These are phyloP conservation scores for Oropetium thomaeum DNA, from an alignment of 176 grass and related monocot genomes.

Conservation along the genomic window DNA sequence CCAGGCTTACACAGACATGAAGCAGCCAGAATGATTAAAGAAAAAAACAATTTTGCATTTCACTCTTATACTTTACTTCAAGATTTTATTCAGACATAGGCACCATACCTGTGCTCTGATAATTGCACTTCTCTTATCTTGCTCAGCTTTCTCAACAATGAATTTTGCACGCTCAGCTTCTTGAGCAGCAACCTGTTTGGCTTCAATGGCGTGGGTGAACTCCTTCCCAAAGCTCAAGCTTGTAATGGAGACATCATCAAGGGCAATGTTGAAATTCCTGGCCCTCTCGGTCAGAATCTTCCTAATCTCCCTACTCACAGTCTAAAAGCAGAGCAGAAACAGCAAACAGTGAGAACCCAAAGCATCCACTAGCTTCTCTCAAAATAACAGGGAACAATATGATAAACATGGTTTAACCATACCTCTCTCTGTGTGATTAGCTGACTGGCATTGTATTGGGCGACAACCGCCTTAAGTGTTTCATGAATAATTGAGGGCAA, in stretches of 20 bases:
- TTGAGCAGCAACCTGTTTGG: constrained; percentile 90
- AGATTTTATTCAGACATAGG: neutral
- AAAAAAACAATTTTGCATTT: neutral
- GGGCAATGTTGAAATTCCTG: constrained; percentile 65
- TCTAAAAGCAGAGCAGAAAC: constrained; percentile 27
- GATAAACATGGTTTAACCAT: neutral
- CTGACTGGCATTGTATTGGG: constrained; percentile 82
- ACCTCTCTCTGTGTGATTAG: constrained; percentile 96
- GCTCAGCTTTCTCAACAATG: constrained; percentile 91
- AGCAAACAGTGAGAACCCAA: neutral
- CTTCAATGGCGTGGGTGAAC: constrained; percentile 86
- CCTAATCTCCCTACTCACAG: constrained; percentile 87
- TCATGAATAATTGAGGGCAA: constrained; percentile 86
- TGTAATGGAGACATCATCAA: constrained; percentile 88
- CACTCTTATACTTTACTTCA: neutral
- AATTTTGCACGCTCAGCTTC: constrained; percentile 87
- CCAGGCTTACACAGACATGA: neutral
- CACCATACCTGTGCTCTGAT: constrained; percentile 73
- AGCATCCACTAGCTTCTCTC: neutral
- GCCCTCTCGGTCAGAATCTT: constrained; percentile 94
- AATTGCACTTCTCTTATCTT: constrained; percentile 82
- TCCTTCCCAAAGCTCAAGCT: constrained; percentile 89
- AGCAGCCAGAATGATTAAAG: neutral
- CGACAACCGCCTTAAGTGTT: constrained; percentile 76
- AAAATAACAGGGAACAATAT: constrained; percentile 17